These are phyloP conservation scores for Ceratonia siliqua DNA, from an alignment of 306 rosid genomes.

Conservation along the genomic window DNA sequence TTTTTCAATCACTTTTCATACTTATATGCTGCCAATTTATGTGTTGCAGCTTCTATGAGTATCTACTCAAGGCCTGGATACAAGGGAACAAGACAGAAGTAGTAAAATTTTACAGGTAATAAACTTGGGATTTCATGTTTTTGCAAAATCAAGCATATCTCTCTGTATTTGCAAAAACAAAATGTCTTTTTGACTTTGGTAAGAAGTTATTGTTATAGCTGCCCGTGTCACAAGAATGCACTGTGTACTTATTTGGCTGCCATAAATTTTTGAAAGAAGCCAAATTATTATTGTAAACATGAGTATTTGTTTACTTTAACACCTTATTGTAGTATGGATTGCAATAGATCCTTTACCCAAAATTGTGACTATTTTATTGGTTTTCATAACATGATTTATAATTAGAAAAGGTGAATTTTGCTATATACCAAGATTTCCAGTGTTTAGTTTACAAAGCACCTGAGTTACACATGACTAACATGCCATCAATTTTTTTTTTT, in stretches of 20 bases:
- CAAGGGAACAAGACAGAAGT: slow-evolving; percentile 68
- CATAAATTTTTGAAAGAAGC: slow-evolving; percentile 20
- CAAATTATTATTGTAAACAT: not conserved
- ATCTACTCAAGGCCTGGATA: slow-evolving; percentile 73
- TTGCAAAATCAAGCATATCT: slow-evolving; percentile 14
- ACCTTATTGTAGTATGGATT: not conserved
- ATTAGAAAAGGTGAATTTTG: not conserved
- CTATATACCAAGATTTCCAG: not conserved
- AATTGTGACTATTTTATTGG: not conserved
- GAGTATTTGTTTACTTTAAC: not conserved
- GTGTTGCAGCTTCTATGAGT: slow-evolving; percentile 62
- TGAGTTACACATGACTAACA: not conserved
- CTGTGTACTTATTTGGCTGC: not conserved
- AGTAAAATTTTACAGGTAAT: slow-evolving; percentile 54
- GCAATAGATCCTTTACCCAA: not conserved
- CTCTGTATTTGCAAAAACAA: not conserved
- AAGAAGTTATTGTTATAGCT: slow-evolving; percentile 6
- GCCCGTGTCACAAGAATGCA: not conserved
- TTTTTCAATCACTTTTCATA: slow-evolving; percentile 17
- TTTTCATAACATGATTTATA: not conserved
- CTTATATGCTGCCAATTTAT: slow-evolving; percentile 18
- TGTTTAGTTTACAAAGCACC: not conserved
- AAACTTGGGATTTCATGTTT: slow-evolving; percentile 28
- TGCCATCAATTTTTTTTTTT: slow-evolving; percentile 18
- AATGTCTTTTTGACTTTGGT: not conserved